Percentiles rank a stretch among this genome's conserved stretches.
Evolutionary conservation across 345 rosid genomes (phyloP).

Genomic region (Citrus inodora): DNA sequence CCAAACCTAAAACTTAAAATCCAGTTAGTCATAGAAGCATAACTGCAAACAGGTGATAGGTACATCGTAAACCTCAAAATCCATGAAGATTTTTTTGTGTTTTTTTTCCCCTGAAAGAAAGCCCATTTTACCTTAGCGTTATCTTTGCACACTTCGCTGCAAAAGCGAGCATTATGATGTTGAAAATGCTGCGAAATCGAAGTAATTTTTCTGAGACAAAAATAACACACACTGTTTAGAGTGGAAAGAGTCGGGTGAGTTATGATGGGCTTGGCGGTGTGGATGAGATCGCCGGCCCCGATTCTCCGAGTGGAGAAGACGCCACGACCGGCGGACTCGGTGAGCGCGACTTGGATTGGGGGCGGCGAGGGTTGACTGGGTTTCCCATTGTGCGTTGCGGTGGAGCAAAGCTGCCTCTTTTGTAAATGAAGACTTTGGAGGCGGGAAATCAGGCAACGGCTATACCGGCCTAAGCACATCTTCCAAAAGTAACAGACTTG

Average conservation of each 20-base stretch:
- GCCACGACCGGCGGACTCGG: conserved; percentile 79
- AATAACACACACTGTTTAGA: conserved; percentile 49
- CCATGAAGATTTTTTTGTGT: too few relatives aligned
- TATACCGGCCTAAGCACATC: conserved; percentile 22
- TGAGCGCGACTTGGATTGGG: conserved; percentile 64
- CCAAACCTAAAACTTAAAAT: background rate
- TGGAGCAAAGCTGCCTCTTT: conserved; percentile 7
- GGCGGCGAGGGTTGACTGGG: conserved; percentile 41
- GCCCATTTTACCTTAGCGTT: conserved; percentile 43
- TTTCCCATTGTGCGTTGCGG: conserved; percentile 17
- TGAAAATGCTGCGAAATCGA: conserved; percentile 17
- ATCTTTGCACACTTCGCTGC: conserved; percentile 48
- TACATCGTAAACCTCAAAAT: background rate
- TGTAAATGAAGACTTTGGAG: conserved; percentile 10
- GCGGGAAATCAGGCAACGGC: conserved; percentile 41
- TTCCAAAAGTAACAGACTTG: background rate
- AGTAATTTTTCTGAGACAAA: conserved; percentile 54
- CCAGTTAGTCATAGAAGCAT: conserved; percentile 19
- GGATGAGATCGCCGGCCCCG: conserved; percentile 71
- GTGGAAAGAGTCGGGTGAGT: conserved; percentile 53
- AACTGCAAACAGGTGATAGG: conserved; percentile 39
- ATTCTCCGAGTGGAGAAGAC: conserved; percentile 77
- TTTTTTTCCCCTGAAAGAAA: background rate
- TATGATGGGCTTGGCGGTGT: conserved; percentile 67
- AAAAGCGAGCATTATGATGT: conserved; percentile 45